Evolutionary conservation across 129 eudicot genomes (phyloP).

Genomic region (Pittosporum tobira): DNA sequence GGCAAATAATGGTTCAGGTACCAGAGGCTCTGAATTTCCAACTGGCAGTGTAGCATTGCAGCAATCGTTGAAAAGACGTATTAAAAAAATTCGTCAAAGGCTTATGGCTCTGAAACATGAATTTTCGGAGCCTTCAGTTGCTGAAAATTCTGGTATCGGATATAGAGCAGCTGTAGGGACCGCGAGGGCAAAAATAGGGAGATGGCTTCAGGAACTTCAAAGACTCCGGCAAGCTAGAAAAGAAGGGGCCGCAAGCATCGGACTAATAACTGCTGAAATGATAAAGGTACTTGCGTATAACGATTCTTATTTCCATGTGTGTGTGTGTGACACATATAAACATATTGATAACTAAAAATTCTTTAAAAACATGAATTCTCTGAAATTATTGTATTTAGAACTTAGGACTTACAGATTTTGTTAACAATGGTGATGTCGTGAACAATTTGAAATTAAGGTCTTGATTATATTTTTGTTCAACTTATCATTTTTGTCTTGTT

Average conservation of each 20-base stretch:
- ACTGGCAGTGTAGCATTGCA: slow-evolving; percentile 32
- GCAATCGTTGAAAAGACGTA: slow-evolving; percentile 55
- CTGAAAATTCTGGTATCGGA: slow-evolving; percentile 67
- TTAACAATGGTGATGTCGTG: not conserved
- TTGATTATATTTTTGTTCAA: not conserved
- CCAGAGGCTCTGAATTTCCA: slow-evolving; percentile 27
- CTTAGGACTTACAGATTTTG: not conserved
- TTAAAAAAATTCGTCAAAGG: slow-evolving; percentile 77
- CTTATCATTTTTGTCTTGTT: not conserved
- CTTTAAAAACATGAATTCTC: no score
- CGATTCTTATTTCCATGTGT: not conserved
- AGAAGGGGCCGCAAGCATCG: slow-evolving; percentile 91
- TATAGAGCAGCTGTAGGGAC: slow-evolving; percentile 85
- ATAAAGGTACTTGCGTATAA: slow-evolving; percentile 47
- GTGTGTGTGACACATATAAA: no score
- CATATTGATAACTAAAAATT: no score
- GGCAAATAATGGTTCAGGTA: slow-evolving; percentile 21
- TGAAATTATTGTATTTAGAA: no score
- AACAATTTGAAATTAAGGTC: not conserved
- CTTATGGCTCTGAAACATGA: slow-evolving; percentile 90
- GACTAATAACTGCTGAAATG: slow-evolving; percentile 83
- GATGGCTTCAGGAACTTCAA: slow-evolving; percentile 98
- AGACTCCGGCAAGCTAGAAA: slow-evolving; percentile 84
- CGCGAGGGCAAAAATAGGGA: slow-evolving; percentile 76
- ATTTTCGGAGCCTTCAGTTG: slow-evolving; percentile 44